phyloP scores from a whole-genome alignment of 768 basidiomycete genomes.

The Termitomyces sp. region DNA sequence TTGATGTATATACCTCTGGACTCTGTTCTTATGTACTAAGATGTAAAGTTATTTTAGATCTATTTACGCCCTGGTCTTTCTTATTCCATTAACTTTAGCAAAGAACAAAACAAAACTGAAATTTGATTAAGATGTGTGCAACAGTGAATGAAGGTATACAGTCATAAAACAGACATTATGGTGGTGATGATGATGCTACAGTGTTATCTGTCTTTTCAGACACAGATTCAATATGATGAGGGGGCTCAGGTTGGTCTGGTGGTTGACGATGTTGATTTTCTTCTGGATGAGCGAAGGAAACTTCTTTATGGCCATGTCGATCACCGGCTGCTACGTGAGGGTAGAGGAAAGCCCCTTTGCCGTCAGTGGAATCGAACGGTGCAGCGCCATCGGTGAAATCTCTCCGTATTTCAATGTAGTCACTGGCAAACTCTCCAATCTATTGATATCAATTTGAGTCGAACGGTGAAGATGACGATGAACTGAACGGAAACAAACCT shows the following conservation, averaged over 20 bases:
- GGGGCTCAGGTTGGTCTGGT: slow-evolving; percentile 7
- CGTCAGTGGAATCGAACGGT: slow-evolving; percentile 29
- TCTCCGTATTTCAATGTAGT: slow-evolving; percentile 67
- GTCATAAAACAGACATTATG: slow-evolving; percentile 8
- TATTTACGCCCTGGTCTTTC: not conserved
- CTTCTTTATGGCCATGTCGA: slow-evolving; percentile 34
- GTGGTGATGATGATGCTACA: slow-evolving; percentile 11
- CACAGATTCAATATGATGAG: slow-evolving; percentile 17
- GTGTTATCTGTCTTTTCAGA: slow-evolving; percentile 28
- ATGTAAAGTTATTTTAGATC: slow-evolving; percentile 3
- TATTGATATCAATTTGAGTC: slow-evolving; percentile 17
- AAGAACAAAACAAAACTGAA: slow-evolving; percentile 1
- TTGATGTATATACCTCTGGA: slow-evolving; percentile 24
- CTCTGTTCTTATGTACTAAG: not conserved
- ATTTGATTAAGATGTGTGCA: not conserved
- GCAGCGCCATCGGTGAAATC: slow-evolving; percentile 56
- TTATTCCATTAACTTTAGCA: slow-evolving; percentile 8
- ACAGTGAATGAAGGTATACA: slow-evolving; percentile 6
- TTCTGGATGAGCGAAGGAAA: slow-evolving; percentile 15
- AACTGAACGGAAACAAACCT: slow-evolving; percentile 38
- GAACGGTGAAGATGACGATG: not conserved
- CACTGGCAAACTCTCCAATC: slow-evolving; percentile 69
- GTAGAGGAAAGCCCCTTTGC: slow-evolving; percentile 17
- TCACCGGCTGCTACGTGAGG: slow-evolving; percentile 32
- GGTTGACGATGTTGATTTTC: slow-evolving; percentile 1